Evolutionary conservation across 2,329 filamentous ascomycete species (phyloP), one percentile per base, ranked within the genome.

Genomic region (Botrytis deweyae): DNA sequence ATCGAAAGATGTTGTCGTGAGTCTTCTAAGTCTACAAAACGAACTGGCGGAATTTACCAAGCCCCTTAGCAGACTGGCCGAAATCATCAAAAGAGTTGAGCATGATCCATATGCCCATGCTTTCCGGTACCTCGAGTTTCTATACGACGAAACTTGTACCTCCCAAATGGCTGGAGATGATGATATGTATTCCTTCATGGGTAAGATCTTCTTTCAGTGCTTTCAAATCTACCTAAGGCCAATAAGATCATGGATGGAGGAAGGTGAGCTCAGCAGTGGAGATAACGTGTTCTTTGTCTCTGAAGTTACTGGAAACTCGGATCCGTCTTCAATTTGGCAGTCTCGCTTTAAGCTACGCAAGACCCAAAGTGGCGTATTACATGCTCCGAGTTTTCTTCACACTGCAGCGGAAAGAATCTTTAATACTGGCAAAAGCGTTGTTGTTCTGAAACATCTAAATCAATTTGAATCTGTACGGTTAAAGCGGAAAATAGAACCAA

Each of bases 371-470:
- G 89, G 90, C 25, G 83, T 83, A 2, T 81, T 94, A 1, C 89
- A 92, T 78, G 90, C 91, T 0, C 95, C 95, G 0, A 86, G 84
- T 4, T 98, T 97, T 76, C 85, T 98, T 7, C 88, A 90, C 58
- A 87, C 91, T 3, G 88, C 91, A 2, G 89, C 89, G 0, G 84
- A 85, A 38, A 92, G 90, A 75, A 93, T 98, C 55, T 95, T 97
- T 78, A 94, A 91, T 1, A 91, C 93, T 1, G 95, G 95, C 0
- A 98, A 98, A 82, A 97, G 92, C 78, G 91, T 96, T 72, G 89
- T 96, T 1, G 92, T 98, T 63, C 84, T 98, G n/a, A 91, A 91
- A 75, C 88, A 91, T 66, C 85, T 97, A 18, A 89, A 90, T 59
- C 85, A 87, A 72, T 85, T 87, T 74, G 81, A 84, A 67, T 78